A percentile compares a stretch with the other conserved stretches of the same genome.
phyloP scores from a whole-genome alignment of 2,329 filamentous ascomycete species.

The Colletotrichum somersetense region DNA sequence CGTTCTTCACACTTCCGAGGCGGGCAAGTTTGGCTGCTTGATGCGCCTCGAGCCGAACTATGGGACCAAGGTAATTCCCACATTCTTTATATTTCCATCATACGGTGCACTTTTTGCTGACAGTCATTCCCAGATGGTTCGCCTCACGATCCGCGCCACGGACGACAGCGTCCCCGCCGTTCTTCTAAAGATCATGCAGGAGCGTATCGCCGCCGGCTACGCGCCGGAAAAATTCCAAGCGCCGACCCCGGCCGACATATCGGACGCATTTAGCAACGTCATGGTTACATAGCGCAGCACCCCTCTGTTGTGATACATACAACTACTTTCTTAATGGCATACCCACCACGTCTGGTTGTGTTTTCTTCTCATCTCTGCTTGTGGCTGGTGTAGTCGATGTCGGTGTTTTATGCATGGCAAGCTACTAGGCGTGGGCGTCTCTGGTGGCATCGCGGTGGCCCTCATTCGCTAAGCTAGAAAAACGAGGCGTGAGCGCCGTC shows the following conservation, averaged over 20 bases:
- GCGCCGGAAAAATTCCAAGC: slow-evolving; percentile 56
- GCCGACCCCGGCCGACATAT: slow-evolving; percentile 64
- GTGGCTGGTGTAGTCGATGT: not conserved
- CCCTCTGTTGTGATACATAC: slow-evolving; percentile 17
- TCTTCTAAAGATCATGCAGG: slow-evolving; percentile 88
- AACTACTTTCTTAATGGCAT: slow-evolving; percentile 30
- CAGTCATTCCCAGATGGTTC: slow-evolving; percentile 81
- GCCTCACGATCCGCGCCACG: slow-evolving; percentile 92
- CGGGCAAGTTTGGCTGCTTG: slow-evolving; percentile 94
- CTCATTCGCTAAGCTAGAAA: slow-evolving; percentile 23
- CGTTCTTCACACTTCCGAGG: slow-evolving; percentile 83
- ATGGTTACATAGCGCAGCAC: slow-evolving; percentile 57
- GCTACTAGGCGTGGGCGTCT: slow-evolving; percentile 22
- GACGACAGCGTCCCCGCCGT: slow-evolving; percentile 88
- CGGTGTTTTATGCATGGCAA: slow-evolving; percentile 28
- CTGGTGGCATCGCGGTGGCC: slow-evolving; percentile 36
- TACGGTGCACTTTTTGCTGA: slow-evolving; percentile 19
- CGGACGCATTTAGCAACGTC: slow-evolving; percentile 67
- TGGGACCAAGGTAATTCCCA: slow-evolving; percentile 77
- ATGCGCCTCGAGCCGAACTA: slow-evolving; percentile 96
- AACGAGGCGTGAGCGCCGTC: not conserved
- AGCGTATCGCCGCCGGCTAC: slow-evolving; percentile 74
- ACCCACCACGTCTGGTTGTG: slow-evolving; percentile 12
- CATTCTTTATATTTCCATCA: not conserved
- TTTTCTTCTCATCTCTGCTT: not conserved